These are phyloP conservation scores for Begonia peltatifolia DNA, from an alignment of 306 rosid species.

Conservation along the genomic window DNA sequence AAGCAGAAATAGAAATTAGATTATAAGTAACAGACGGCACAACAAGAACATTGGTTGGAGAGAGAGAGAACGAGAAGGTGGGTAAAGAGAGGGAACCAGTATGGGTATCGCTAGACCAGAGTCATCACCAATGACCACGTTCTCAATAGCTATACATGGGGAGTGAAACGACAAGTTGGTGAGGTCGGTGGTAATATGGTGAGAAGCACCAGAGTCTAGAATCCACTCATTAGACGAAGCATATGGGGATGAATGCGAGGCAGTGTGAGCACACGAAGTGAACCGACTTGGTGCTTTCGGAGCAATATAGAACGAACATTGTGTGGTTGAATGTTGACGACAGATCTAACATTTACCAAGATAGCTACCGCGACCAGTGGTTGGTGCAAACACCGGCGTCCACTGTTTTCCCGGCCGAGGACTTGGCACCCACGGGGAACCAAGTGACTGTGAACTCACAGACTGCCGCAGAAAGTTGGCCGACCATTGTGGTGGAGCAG, in stretches of 20 bases:
- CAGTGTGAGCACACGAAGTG: not conserved
- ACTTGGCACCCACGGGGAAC: no score
- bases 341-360: not conserved
- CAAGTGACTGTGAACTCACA: no score
- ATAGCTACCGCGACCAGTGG: not conserved
- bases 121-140: not conserved
- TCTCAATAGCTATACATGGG: not conserved
- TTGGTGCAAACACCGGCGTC: no score
- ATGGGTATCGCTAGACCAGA: not conserved
- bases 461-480: no score
- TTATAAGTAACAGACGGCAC: not conserved
- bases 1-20: not conserved
- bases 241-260: not conserved
- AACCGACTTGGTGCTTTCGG: not conserved
- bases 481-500: no score
- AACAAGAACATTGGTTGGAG: not conserved
- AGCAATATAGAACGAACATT: not conserved
- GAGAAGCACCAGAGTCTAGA: not conserved
- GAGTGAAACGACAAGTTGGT: not conserved
- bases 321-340: not conserved
- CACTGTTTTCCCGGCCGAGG: no score
- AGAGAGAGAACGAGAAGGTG: not conserved
- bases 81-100: not conserved
- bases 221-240: not conserved
- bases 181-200: not conserved